phyloP scores from a whole-genome alignment of 805 yeast species.

The Teunomyces lycoperdinae region DNA sequence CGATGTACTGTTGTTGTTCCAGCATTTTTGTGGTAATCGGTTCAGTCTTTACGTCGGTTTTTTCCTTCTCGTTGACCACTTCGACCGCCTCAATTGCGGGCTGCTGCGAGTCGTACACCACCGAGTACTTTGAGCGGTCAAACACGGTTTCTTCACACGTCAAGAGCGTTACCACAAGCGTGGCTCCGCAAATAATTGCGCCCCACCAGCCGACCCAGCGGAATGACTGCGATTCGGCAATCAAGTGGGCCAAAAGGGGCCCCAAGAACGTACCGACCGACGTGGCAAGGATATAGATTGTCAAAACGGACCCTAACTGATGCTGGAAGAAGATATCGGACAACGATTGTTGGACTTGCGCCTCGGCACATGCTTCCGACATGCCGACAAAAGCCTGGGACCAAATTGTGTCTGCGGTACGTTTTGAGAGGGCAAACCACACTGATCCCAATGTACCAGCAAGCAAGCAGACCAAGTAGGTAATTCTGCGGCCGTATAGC shows the following conservation, averaged over 20 bases:
- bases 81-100: slow-evolving; percentile 7
- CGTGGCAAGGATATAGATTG: slow-evolving; percentile 53
- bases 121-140: slow-evolving; percentile 26
- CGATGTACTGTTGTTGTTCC: not conserved
- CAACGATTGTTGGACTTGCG: slow-evolving; percentile 39
- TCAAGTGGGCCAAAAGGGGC: slow-evolving; percentile 59
- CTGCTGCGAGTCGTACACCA: slow-evolving; percentile 10
- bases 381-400: slow-evolving; percentile 45
- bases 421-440: slow-evolving; percentile 39
- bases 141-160: slow-evolving; percentile 58
- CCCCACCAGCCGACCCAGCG: slow-evolving; percentile 53
- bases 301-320: slow-evolving; percentile 49
- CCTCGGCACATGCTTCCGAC: slow-evolving; percentile 42
- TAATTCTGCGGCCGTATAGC: slow-evolving; percentile 43
- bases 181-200: slow-evolving; percentile 41
- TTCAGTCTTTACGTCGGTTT: not conserved
- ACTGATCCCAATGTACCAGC: slow-evolving; percentile 42
- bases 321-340: slow-evolving; percentile 38
- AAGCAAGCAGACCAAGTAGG: slow-evolving; percentile 40
- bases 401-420: slow-evolving; percentile 42
- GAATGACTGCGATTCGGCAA: slow-evolving; percentile 49
- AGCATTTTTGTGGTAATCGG: slow-evolving; percentile 1
- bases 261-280: slow-evolving; percentile 55
- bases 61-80: not conserved
- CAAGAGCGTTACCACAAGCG: slow-evolving; percentile 39